Evolutionary conservation across 2,329 filamentous ascomycete genomes (phyloP), one percentile per base, ranked within the genome.

Genomic region (Pezicula carpinea): DNA sequence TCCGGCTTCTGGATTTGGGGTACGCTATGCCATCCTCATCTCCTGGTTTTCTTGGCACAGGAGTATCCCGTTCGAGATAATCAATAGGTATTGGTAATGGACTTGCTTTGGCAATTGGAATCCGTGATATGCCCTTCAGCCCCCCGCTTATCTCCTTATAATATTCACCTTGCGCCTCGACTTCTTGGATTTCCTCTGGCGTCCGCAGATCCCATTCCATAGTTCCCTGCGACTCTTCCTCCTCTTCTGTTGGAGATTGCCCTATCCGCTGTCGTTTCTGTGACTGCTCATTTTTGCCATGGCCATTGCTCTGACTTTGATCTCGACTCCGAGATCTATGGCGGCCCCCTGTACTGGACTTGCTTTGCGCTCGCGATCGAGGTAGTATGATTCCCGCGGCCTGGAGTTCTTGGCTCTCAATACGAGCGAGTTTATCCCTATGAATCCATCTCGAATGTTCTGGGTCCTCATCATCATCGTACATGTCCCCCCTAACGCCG

Each of bases 391-490:
- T 82, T 23, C 87, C 88, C 6, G 87, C 87, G 49, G 86, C 87
- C 64, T 89, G 85, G 52, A 93, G 75, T 67, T 93, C 88, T 60
- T 83, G 77, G 56, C 74, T 92, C 67, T 93, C 88, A 56, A 92
- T 93, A 61, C 80, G 80, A 46, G 86, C 87, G 51, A 93, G 69
- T 68, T 92, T 92, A 67, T 93, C 88, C 47, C 88, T 75, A 61
- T 93, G 88, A 58, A 93, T 92, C 88, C 88, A 93, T 65, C 88
- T 85, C 26, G 82, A 86, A 51, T 80, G 75, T 51, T 85, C 82
- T 29, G 73, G 68, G 29, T 73, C 69, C 58, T 46, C 62, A 33
- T 64, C 59, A 19, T 68, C 62, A 39, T 60, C 59, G 26, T 59
- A 63, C 34, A 45, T 15, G 6, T 53, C 55, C 13, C 46, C 53